Percentiles rank a stretch among this genome's conserved stretches.
Conservation (phyloP, 768 basidiomycete genomes). For the Pholiota conissans region DNA sequence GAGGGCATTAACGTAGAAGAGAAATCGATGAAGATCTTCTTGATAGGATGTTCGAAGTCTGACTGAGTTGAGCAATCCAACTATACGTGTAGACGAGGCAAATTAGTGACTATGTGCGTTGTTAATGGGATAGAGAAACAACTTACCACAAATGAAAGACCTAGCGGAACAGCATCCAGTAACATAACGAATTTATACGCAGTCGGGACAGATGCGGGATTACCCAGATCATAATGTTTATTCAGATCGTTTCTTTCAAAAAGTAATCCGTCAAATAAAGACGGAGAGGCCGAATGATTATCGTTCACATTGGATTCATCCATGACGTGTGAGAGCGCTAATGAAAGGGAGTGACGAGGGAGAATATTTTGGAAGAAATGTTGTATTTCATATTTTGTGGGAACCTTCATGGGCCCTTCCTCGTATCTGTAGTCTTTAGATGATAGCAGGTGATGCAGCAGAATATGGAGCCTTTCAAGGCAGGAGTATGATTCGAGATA, state of each 20-base stretch:
- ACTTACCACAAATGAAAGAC: background rate
- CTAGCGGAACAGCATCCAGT: background rate
- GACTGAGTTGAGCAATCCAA: background rate
- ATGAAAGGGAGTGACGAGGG: background rate
- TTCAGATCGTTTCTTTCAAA: no score
- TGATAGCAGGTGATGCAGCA: no score
- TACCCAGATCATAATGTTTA: no score
- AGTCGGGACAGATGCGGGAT: background rate
- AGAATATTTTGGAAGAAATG: background rate
- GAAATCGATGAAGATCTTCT: background rate
- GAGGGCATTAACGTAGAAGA: background rate
- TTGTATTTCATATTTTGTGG: background rate
- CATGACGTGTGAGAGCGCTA: no score
- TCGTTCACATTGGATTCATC: background rate
- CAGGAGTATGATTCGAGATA: background rate
- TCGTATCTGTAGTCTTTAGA: no score
- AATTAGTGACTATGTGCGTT: background rate
- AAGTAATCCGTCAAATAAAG: no score
- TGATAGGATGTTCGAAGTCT: background rate
- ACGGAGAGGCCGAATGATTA: no score
- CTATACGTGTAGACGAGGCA: background rate
- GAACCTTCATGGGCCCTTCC: background rate
- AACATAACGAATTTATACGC: background rate
- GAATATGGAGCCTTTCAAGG: background rate
- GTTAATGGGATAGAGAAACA: no score